Base-by-base conservation (phyloP, 2,329 filamentous ascomycete genomes). In the Fusarium falciforme region DNA sequence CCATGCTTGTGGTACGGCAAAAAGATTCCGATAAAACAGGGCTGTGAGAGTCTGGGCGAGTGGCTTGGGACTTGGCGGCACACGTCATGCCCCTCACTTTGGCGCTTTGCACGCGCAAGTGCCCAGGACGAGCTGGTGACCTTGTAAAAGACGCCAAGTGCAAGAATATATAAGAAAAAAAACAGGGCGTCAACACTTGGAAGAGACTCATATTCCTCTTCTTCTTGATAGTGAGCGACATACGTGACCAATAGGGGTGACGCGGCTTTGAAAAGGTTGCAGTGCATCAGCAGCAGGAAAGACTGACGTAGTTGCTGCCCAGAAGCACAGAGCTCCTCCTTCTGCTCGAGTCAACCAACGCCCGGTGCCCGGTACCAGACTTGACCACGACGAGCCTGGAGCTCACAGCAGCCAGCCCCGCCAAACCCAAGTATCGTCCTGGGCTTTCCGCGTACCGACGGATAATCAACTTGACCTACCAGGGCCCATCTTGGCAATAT, bases 31-130 rank as follows among this genome's bases (percentile, higher is more conserved):
- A 77, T 47, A 54, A 75, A 77, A 70, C 77, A 79, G 77, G 77
- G 75, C 76, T 78, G 60, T 62, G 69, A 65, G 44, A 63, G 76
- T 69, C 77, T 78, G 75, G 77, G 77, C 77, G 63, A 69, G 77
- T 79, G 77, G 77, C 77, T 79, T 79, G 74, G 77, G 68, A 73
- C 77, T 79, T 79, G 77, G 77, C 77, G 63, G 74, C 74, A 78
- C 77, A 79, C 77, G 77, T 79, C 77, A 79, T 79, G 77, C 73
- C 76, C 73, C 74, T 79, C 77, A 75, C 57, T 71, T 73, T 71
- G 68, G 71, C 74, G 72, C 72, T 76, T 75, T 58, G 49, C 44
- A 71, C 66, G 61, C 67, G 66, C 68, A 73, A 74, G 64, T 64
- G 62, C 54, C 35, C 36, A 68, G 64, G 58, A 33, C 35, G 52